A percentile compares a stretch with the other conserved stretches of the same genome.
Conservation (phyloP, 768 basidiomycete species). For the Cytidiella melzeri region DNA sequence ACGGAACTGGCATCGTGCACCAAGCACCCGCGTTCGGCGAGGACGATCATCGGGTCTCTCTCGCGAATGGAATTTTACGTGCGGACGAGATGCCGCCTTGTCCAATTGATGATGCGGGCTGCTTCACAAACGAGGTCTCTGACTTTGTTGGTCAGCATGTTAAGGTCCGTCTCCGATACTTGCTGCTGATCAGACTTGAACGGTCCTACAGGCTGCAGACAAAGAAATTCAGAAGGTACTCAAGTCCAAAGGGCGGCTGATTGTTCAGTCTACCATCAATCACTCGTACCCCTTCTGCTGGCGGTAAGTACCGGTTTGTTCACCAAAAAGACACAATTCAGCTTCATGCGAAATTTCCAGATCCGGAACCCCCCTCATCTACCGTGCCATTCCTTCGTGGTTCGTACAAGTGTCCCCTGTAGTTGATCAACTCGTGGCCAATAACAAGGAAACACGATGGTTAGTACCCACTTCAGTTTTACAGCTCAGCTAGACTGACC, state of each 20-base stretch:
- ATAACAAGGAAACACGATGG: constrained; percentile 92
- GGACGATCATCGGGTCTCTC: constrained; percentile 93
- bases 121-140: constrained; percentile 82
- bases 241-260: constrained; percentile 80
- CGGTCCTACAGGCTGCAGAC: constrained; percentile 66
- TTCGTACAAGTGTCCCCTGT: constrained; percentile 86
- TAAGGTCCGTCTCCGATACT: constrained; percentile 52
- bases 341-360: constrained; percentile 32
- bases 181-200: neutral
- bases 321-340: too few species aligned
- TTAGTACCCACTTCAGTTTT: constrained; percentile 23
- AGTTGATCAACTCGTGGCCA: constrained; percentile 79
- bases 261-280: constrained; percentile 79
- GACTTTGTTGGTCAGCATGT: constrained; percentile 87
- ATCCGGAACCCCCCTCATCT: constrained; percentile 91
- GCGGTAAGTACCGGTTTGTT: constrained; percentile 49
- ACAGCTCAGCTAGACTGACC: neutral
- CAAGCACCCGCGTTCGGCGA: constrained; percentile 99
- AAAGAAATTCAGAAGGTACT: constrained; percentile 88
- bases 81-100: constrained; percentile 94
- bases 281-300: constrained; percentile 98
- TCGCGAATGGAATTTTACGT: constrained; percentile 76
- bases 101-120: constrained; percentile 86
- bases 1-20: constrained; percentile 98
- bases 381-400: constrained; percentile 95